These are phyloP conservation scores for Lodderomyces margitis DNA, from an alignment of 1,139 yeast genomes.

Conservation along the genomic window DNA sequence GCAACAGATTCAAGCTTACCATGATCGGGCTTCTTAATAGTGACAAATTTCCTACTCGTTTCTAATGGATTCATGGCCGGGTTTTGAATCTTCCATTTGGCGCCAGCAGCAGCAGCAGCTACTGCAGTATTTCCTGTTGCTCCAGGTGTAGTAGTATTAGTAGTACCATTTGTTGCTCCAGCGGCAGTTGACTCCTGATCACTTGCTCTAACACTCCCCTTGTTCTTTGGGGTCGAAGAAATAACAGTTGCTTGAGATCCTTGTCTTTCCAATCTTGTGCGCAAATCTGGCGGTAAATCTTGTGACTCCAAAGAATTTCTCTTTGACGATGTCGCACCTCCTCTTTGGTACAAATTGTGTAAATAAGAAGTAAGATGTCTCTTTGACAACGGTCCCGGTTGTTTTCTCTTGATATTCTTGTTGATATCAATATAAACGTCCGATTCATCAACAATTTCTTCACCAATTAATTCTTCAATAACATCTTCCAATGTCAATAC, in stretches of 20 bases:
- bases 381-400: constrained; percentile 83
- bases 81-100: constrained; percentile 57
- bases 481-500: constrained; percentile 94
- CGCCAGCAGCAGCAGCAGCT: constrained; percentile 8
- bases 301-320: constrained; percentile 36
- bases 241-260: constrained; percentile 12
- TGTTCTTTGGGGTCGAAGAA: constrained; percentile 11
- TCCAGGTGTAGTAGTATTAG: neutral
- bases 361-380: constrained; percentile 67
- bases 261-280: constrained; percentile 12
- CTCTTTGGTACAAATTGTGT: constrained; percentile 52
- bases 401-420: constrained; percentile 75
- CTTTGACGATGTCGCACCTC: constrained; percentile 35
- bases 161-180: neutral
- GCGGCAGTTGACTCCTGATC: neutral
- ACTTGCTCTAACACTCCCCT: neutral
- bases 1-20: constrained; percentile 26
- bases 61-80: constrained; percentile 80
- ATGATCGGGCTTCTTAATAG: constrained; percentile 56
- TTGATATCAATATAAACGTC: constrained; percentile 92
- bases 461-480: constrained; percentile 95
- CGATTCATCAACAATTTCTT: constrained; percentile 95
- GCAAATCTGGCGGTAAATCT: constrained; percentile 11
- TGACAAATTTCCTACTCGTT: constrained; percentile 67
- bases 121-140: constrained; percentile 4